Evolutionary conservation across 495 filamentous ascomycete genomes (phyloP), one percentile per base, ranked within the genome.

Genomic region (Talaromyces trachyspermus): DNA sequence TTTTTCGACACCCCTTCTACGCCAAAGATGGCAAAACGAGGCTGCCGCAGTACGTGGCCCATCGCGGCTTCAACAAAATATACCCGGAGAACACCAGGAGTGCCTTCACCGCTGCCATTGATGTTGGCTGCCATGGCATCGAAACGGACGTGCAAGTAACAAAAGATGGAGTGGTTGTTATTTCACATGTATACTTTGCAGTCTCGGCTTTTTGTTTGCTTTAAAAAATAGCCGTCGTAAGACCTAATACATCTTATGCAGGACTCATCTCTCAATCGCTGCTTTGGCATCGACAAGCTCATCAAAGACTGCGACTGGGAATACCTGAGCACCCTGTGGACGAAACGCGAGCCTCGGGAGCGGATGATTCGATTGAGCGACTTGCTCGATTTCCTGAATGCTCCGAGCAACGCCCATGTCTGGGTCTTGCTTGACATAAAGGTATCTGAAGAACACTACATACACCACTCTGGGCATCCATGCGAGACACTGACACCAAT

Each of bases 341-440:
- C 90, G 0, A 27, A 84, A 1, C 63, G 74, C 48, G 75, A 77
- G 32, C 88, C 88, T 2, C 76, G 78, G 48, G 74, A 85, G 52
- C 70, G 72, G 0, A 86, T 96, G 77, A 79, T 88, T 1, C 71
- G 85, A 1, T 65, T 97, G 14, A 43, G 59, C n/a, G 91, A 96
- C 52, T 65, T 96, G 32, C 68, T 96, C 2, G 69, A 77, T 35
- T 91, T 82, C 48, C 59, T 97, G 26, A 72, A 76, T 12, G 57
- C 74, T 24, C 80, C 81, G 0, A 76, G 65, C 1, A 44, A 69
- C 8, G 79, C 85, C 53, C 56, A 83, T 32, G 66, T 89, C 4
- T 95, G 91, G 90, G 42, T 90, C 2, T 61, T 97, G 35, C 70
- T 97, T 0, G 91, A 97, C 59, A 86, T 97, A 56, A 97, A 97